Evolutionary conservation across 345 rosid genomes (phyloP), one percentile per base, ranked within the genome.

Genomic region (Eucalyptus decipiens): DNA sequence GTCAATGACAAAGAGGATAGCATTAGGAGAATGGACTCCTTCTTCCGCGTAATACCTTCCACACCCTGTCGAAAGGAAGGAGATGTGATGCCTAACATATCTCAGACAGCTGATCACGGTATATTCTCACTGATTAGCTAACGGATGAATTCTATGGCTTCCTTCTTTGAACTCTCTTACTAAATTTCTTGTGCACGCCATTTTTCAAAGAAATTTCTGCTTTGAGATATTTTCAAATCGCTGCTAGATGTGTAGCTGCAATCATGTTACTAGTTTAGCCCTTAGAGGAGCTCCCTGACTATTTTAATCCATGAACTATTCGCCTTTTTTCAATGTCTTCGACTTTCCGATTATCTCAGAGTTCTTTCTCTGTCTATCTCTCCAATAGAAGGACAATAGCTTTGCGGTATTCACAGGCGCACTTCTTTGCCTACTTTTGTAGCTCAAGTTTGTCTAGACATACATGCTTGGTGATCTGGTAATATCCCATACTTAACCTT

Each of bases 1-100:
- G 91, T 93, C 56, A 91, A 92, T 90, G 88, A 88, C 89, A 97
- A 95, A 91, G 98, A 97, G 65, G 67, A 88, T 93, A 93, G 91
- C 88, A 88, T 96, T 51, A 94, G 92, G 91, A 94, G 95, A 93
- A 94, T 91, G 95, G 99, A 97, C 88, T 97, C 98, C 11, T 96
- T 97, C 94, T 97, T 97, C 92, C 93, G 99, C 52, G 92, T 97
- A 51, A 92, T 97, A 90, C 95, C 96, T 67, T 92, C 98, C 28
- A 97, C 97, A 86, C 96, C 99, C 88, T 93, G 92, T 88, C 94
- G 91, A 81, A 95, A 93, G 89, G 98, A 97, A 92, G 96, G 95
- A 89, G 97, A 95, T 58, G 67, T 37, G 14, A 76, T 40, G 80
- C 45, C 93, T 32, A 87, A 89, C 91, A 85, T 93, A 83, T 93